Evolutionary conservation across 495 filamentous ascomycete genomes (phyloP).

Genomic region (Filosporella fistucella): DNA sequence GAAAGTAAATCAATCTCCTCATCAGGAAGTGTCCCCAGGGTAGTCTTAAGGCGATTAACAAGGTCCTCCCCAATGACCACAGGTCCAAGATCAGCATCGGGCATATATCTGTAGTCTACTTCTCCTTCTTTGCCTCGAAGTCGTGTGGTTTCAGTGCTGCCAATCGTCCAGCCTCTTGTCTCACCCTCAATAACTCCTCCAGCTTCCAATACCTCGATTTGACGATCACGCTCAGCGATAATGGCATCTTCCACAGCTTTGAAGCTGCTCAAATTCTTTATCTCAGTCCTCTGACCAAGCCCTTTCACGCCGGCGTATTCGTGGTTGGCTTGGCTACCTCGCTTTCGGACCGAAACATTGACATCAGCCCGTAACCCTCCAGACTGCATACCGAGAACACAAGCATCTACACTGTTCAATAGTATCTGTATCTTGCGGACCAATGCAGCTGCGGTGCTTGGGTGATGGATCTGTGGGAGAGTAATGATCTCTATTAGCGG

Average conservation of each 20-base stretch:
- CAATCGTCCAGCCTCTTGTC: constrained; percentile 88
- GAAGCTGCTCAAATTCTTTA: constrained; percentile 95
- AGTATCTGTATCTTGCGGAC: constrained; percentile 86
- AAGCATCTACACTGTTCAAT: constrained; percentile 75
- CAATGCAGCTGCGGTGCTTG: constrained; percentile 78
- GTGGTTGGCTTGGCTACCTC: constrained; percentile 34
- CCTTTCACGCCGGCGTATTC: constrained; percentile 50
- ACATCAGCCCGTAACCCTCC: constrained; percentile 91
- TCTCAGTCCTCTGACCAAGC: constrained; percentile 87
- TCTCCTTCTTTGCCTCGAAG: constrained; percentile 93
- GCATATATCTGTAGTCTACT: constrained; percentile 98
- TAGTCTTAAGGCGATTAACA: constrained; percentile 51
- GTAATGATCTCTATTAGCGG: constrained; percentile 97
- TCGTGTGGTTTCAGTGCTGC: constrained; percentile 68
- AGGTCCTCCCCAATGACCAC: constrained; percentile 70
- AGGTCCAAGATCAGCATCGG: constrained; percentile 85
- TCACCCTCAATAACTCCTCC: constrained; percentile 80
- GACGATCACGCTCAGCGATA: constrained; percentile 80
- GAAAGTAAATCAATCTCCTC: constrained; percentile 56
- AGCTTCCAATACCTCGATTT: constrained; percentile 74
- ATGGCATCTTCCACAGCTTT: constrained; percentile 94
- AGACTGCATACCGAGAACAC: constrained; percentile 85
- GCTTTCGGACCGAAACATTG: constrained; percentile 80
- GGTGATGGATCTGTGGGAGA: constrained; percentile 75
- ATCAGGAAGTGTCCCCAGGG: constrained; percentile 67